Evolutionary conservation across 345 rosid species (phyloP).

Genomic region (Aquilaria yunnanensis): DNA sequence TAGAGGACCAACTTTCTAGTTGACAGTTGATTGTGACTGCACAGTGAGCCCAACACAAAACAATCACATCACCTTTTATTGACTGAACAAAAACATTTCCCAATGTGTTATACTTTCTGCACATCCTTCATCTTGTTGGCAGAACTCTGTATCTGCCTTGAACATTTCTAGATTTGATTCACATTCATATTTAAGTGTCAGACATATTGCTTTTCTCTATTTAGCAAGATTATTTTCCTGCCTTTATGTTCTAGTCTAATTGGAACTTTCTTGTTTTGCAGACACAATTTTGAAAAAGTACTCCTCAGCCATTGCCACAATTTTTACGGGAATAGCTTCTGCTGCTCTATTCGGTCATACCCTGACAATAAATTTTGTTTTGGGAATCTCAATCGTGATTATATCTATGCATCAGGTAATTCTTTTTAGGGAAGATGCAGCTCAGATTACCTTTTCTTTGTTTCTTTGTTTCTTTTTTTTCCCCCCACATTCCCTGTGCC

Average conservation of each 20-base stretch:
- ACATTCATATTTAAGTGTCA: neutral
- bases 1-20: too few relatives aligned
- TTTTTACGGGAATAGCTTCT: slow-evolving; percentile 96
- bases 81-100: too few relatives aligned
- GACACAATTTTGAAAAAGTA: slow-evolving; percentile 98
- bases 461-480: neutral
- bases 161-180: neutral
- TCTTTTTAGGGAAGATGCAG: neutral
- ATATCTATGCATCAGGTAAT: slow-evolving; percentile 99
- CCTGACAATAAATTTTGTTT: slow-evolving; percentile 77
- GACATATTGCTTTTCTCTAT: neutral
- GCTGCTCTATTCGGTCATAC: slow-evolving; percentile 89
- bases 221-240: neutral
- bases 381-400: slow-evolving; percentile 90
- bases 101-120: neutral
- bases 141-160: neutral
- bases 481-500: neutral
- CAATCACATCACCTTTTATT: too few relatives aligned
- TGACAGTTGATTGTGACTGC: too few relatives aligned
- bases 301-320: slow-evolving; percentile 96
- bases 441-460: too few relatives aligned
- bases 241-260: neutral
- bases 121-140: too few relatives aligned
- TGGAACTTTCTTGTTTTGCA: slow-evolving; percentile 29
- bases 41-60: too few relatives aligned